Evolutionary conservation across 345 rosid species (phyloP), one percentile per base, ranked within the genome.

Genomic region (Euphorbia pulcherrima): DNA sequence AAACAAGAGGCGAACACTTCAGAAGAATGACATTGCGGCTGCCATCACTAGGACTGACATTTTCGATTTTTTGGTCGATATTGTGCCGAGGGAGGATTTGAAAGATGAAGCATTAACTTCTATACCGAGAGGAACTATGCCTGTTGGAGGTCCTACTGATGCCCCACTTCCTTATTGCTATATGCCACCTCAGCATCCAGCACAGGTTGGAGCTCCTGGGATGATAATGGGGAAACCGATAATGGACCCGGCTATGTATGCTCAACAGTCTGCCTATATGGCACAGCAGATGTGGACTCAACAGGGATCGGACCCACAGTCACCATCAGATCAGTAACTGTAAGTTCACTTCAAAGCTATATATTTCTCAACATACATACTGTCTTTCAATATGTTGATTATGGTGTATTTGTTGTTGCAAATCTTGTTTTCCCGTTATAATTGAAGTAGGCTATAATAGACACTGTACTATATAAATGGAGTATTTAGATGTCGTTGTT

Each of bases 21-120:
- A 93, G 79, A 93, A 90, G 85, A 93, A 90, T 12, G 98, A 93
- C 70, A 90, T 93, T 23, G 98, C 97, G 0, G 97, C 98, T 16
- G 97, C 97, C 21, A 89, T 93, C 60, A 90, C 97, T 10, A 83
- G 92, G 83, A 93, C 98, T 1, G 98, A 93, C 71, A 86, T 90
- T 33, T 93, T 93, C 72, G 98, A 93, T 76, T 93, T 90, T 72
- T 77, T 93, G 62, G 98, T 93, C 51, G 97, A 90, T 68, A 90
- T 90, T 50, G 97, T 93, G 69, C 97, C 98, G 0, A 71, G 98
- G 68, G 98, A 93, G 90, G 98, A 93, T 77, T 74, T 86, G 62
- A 80, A 89, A 57, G 97, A 93, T 44, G 98, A 93, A 74, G 92
- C 83, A 18, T 82, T 93, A 55, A 86, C 86, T 5, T 73, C 89